These are phyloP conservation scores for Neurospora sp. DNA, from an alignment of 2,329 filamentous ascomycete species.

Conservation along the genomic window DNA sequence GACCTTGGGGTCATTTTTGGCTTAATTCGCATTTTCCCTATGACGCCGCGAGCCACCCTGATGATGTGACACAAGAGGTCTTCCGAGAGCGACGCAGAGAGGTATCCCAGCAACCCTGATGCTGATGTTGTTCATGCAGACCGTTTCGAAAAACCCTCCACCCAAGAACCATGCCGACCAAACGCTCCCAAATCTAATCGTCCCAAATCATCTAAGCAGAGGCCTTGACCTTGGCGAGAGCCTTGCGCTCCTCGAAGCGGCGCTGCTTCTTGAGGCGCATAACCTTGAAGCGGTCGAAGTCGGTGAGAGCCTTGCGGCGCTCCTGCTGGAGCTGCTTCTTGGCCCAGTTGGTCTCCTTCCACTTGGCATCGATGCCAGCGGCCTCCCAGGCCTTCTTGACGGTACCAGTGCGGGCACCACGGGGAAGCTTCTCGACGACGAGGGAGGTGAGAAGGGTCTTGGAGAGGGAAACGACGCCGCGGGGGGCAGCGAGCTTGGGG, in stretches of 20 bases:
- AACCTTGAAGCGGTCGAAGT: conserved; percentile 99
- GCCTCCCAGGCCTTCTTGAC: conserved; percentile 88
- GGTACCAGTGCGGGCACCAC: conserved; percentile 69
- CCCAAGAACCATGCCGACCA: conserved; percentile 23
- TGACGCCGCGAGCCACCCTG: conserved; percentile 53
- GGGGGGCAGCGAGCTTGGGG: conserved; percentile 68
- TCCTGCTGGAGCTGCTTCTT: conserved; percentile 83
- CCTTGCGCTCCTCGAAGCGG: conserved; percentile 96
- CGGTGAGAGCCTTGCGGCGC: conserved; percentile 83
- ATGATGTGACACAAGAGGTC: conserved; percentile 56
- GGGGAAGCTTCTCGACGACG: conserved; percentile 76
- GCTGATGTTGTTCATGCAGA: conserved; percentile 37
- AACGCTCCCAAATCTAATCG: conserved; percentile 16
- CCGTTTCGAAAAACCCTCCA: conserved; percentile 28
- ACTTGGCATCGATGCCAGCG: conserved; percentile 85
- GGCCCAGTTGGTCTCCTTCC: conserved; percentile 83
- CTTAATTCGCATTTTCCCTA: conserved; percentile 52
- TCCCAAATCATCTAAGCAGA: conserved; percentile 51
- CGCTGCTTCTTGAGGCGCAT: conserved; percentile 99
- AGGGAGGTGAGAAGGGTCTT: conserved; percentile 83
- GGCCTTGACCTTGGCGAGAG: conserved; percentile 84
- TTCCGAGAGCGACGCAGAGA: conserved; percentile 48
- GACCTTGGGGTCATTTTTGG: conserved; percentile 24
- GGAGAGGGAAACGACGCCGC: conserved; percentile 76
- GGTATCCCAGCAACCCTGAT: conserved; percentile 46